These are phyloP conservation scores for Westerdykella sp. DNA, from an alignment of 2,329 filamentous ascomycete species.

Conservation along the genomic window DNA sequence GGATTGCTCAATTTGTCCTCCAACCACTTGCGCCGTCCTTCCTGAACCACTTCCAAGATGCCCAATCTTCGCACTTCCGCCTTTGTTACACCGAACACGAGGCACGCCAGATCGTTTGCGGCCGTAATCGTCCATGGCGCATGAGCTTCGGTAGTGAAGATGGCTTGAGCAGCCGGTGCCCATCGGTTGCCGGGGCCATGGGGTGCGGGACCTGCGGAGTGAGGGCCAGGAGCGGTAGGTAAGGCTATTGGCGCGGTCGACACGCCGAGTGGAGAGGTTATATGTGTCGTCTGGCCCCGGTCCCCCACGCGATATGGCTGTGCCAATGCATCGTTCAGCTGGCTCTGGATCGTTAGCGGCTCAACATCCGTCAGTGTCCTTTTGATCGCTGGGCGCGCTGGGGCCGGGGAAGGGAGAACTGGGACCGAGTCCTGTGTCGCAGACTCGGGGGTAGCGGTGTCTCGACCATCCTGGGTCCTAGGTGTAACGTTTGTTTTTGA, in stretches of 20 bases:
- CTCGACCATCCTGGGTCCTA: conserved; percentile 9
- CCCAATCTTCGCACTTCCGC: conserved; percentile 91
- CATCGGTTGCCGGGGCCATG: conserved; percentile 88
- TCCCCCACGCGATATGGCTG: conserved; percentile 67
- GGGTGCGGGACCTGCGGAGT: conserved; percentile 40
- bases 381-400: conserved; percentile 61
- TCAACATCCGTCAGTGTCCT: conserved; percentile 82
- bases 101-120: conserved; percentile 90
- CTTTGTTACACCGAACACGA: conserved; percentile 98
- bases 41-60: conserved; percentile 88
- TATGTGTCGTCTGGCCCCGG: conserved; percentile 37
- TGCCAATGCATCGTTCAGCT: conserved; percentile 76
- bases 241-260: conserved; percentile 33
- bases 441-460: conserved; percentile 16
- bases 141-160: conserved; percentile 90
- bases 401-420: conserved; percentile 18
- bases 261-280: conserved; percentile 44
- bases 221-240: conserved; percentile 27
- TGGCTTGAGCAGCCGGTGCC: conserved; percentile 86
- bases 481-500: no score
- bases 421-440: conserved; percentile 18
- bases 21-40: conserved; percentile 83
- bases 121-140: conserved; percentile 93
- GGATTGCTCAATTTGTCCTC: conserved; percentile 72
- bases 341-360: conserved; percentile 68